These are phyloP conservation scores for Pyricularia grisea DNA, from an alignment of 2,329 filamentous ascomycete species.

Conservation along the genomic window DNA sequence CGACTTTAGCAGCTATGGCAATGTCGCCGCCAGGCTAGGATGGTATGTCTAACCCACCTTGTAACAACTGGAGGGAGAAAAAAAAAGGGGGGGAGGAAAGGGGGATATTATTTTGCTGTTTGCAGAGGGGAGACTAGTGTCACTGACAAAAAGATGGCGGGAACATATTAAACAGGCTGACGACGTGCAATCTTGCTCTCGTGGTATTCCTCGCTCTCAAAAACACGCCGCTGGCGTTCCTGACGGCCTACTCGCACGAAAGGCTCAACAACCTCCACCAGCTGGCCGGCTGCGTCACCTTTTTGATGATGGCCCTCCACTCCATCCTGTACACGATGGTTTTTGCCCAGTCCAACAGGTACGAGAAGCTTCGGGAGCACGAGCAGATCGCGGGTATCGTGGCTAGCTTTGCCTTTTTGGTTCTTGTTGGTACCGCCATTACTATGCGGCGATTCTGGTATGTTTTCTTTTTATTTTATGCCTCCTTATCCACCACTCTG, in stretches of 20 bases:
- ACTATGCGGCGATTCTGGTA: constrained; percentile 32
- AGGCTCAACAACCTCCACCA: constrained; percentile 49
- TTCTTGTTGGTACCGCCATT: constrained; percentile 31
- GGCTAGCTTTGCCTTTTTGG: constrained; percentile 34
- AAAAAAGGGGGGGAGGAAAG: background rate
- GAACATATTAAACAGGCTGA: constrained; percentile 13
- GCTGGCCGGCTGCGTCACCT: constrained; percentile 38
- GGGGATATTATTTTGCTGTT: background rate
- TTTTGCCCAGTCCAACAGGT: constrained; percentile 22
- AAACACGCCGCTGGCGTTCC: constrained; percentile 45
- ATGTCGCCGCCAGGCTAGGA: constrained; percentile 19
- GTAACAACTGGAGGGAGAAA: background rate
- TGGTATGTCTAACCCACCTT: constrained; percentile 17
- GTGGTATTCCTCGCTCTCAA: constrained; percentile 46
- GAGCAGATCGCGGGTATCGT: constrained; percentile 39
- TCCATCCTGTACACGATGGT: constrained; percentile 30
- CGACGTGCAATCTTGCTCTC: constrained; percentile 34
- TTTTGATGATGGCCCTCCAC: constrained; percentile 36
- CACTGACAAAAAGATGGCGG: background rate
- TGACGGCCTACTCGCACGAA: constrained; percentile 48
- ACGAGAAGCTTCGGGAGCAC: constrained; percentile 22
- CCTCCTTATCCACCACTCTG: background rate
- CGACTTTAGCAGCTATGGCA: constrained; percentile 12
- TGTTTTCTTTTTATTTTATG: background rate
- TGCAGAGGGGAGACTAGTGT: background rate